phyloP scores from a whole-genome alignment of 2,329 filamentous ascomycete genomes.

The Colletotrichum godetiae region DNA sequence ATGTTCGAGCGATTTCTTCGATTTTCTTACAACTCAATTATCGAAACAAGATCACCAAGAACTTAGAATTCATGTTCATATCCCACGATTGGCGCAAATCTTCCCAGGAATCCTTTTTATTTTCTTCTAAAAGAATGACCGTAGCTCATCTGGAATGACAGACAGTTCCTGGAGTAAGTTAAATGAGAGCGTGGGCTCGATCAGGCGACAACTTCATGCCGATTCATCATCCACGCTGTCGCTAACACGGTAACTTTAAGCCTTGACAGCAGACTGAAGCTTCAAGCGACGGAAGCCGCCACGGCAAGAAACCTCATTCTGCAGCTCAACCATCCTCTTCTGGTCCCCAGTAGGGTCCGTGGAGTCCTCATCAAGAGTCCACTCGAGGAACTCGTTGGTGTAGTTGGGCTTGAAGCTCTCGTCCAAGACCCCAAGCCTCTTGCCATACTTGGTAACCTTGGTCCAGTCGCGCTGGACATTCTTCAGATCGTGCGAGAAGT shows the following conservation, averaged over 20 bases:
- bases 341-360: conserved; percentile 77
- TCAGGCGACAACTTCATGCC: not conserved
- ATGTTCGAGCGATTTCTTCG: not conserved
- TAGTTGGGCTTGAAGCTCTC: conserved; percentile 76
- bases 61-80: not conserved
- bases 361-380: conserved; percentile 73
- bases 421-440: conserved; percentile 76
- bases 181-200: not conserved
- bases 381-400: conserved; percentile 77
- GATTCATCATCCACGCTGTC: too few species aligned
- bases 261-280: conserved; percentile 20
- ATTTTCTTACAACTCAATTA: not conserved
- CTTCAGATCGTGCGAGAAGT: conserved; percentile 80
- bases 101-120: not conserved
- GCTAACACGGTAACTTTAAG: not conserved
- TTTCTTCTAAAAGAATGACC: not conserved
- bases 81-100: too few species aligned
- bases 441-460: conserved; percentile 82
- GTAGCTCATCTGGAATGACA: not conserved
- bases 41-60: not conserved
- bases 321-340: conserved; percentile 77
- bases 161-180: not conserved
- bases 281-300: conserved; percentile 72
- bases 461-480: conserved; percentile 81
- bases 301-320: conserved; percentile 71